These are phyloP conservation scores for Diversispora epigaea DNA, from an alignment of 192 early-diverging fungal genomes.

Conservation along the genomic window DNA sequence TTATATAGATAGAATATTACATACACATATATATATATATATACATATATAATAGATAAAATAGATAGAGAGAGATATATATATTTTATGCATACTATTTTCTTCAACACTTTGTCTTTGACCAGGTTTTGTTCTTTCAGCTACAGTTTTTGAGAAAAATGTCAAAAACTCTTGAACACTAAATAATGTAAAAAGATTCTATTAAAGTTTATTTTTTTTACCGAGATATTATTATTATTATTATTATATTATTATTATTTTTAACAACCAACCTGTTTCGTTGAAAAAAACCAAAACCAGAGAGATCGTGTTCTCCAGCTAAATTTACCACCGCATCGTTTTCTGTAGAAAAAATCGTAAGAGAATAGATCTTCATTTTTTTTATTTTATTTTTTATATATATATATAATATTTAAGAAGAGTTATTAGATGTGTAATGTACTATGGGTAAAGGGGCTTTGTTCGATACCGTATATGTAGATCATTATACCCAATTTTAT, in stretches of 20 bases:
- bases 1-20: no score
- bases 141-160: slow-evolving; percentile 80
- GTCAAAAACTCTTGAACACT: slow-evolving; percentile 86
- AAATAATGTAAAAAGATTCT: slow-evolving; percentile 14
- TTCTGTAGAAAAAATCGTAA: slow-evolving; percentile 12
- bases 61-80: not conserved
- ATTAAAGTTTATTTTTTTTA: not conserved
- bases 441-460: no score
- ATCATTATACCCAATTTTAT: no score
- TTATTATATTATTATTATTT: not conserved
- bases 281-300: slow-evolving; percentile 34
- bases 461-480: no score
- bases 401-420: no score
- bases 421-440: no score
- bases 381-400: no score
- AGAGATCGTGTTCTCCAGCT: slow-evolving; percentile 28
- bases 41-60: no score
- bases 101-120: slow-evolving; percentile 79
- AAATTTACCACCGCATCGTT: not conserved
- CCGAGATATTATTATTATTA: not conserved
- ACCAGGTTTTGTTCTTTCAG: slow-evolving; percentile 79
- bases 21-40: no score
- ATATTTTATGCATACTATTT: slow-evolving; percentile 53
- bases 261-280: slow-evolving; percentile 8
- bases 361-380: slow-evolving; percentile 28